Conservation (phyloP, 208 protist species). For the Leishmania arabica region DNA sequence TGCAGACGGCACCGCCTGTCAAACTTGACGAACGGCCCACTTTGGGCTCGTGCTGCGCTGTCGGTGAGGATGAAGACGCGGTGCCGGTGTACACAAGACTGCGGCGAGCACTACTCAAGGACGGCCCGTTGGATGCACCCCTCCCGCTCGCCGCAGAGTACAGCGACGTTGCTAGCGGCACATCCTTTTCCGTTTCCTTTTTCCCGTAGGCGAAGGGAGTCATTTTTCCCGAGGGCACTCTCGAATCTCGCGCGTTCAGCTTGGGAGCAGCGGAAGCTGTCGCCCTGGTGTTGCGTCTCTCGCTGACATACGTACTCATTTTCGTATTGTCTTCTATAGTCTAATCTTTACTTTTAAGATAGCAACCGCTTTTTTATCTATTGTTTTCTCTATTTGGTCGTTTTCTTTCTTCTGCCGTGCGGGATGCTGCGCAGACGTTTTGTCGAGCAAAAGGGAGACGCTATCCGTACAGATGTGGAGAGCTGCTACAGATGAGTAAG, state of each 20-base stretch:
- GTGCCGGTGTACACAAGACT: not conserved
- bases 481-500: conserved; percentile 1
- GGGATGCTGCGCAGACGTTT: not conserved
- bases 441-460: not conserved
- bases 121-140: conserved; percentile 4
- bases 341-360: not conserved
- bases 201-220: not conserved
- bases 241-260: conserved; percentile 13
- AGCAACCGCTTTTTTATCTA: not conserved
- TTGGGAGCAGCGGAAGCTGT: conserved; percentile 5
- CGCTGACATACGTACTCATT: conserved; percentile 15
- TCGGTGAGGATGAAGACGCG: not conserved
- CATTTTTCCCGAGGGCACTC: not conserved
- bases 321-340: not conserved
- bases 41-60: not conserved
- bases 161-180: not conserved
- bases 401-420: not conserved
- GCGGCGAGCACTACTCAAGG: conserved; percentile 13
- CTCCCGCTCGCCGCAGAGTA: not conserved
- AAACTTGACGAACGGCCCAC: not conserved
- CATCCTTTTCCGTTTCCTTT: conserved; percentile 6
- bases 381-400: not conserved
- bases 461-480: not conserved
- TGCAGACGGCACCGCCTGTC: conserved; percentile 8
- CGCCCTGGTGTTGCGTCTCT: conserved; percentile 6